phyloP scores from a whole-genome alignment of 164 flowering plant genomes.

The Malania oleifera region DNA sequence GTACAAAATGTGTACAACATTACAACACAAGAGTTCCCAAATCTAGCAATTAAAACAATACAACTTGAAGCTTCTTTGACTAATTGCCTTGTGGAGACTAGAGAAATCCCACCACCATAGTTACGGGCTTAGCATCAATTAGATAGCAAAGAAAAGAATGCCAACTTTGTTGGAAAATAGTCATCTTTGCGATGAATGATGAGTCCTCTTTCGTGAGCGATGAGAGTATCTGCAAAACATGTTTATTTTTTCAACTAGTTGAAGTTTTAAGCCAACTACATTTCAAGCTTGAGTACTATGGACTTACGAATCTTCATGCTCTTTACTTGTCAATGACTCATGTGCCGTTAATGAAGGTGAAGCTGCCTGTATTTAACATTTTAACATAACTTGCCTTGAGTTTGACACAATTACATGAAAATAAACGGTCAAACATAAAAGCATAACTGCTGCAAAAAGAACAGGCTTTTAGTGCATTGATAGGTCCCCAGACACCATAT shows the following conservation, averaged over 20 bases:
- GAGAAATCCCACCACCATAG: neutral
- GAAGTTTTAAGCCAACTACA: neutral
- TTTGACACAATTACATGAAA: too few relatives aligned
- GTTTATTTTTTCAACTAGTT: neutral
- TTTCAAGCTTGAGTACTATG: too few relatives aligned
- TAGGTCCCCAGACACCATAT: too few relatives aligned
- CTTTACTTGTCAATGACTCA: constrained; percentile 33
- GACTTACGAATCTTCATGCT: constrained; percentile 35
- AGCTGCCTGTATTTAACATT: constrained; percentile 41
- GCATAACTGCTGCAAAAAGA: too few relatives aligned
- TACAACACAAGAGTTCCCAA: neutral
- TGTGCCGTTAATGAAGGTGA: constrained; percentile 22
- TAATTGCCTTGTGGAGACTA: neutral
- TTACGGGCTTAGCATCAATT: neutral
- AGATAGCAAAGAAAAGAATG: neutral
- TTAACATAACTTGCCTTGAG: too few relatives aligned
- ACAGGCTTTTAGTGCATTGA: too few relatives aligned
- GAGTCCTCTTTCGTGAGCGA: constrained; percentile 21
- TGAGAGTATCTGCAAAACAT: constrained; percentile 18
- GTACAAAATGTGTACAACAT: constrained; percentile 15
- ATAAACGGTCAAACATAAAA: too few relatives aligned
- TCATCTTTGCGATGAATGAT: constrained; percentile 15
- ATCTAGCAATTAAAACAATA: neutral
- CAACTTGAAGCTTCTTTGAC: neutral
- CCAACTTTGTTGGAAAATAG: neutral